Conservation (phyloP, 2,329 filamentous ascomycete species). For the Nannizzia gypsea region DNA sequence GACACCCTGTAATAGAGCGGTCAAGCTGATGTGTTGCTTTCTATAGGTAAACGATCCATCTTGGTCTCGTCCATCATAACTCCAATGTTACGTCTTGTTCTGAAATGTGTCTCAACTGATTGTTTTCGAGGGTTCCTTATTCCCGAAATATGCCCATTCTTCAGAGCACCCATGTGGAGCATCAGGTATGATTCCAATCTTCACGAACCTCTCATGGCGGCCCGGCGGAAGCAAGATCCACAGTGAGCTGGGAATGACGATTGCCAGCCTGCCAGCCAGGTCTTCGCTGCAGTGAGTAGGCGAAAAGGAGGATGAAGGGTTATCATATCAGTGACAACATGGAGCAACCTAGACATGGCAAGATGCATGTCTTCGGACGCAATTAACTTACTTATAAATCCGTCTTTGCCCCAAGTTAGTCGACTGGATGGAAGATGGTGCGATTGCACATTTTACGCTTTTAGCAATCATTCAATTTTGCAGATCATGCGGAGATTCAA, state of each 20-base stretch:
- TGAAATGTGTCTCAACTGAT: too few species aligned
- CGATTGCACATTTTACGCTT: not conserved
- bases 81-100: too few species aligned
- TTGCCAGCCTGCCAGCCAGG: too few species aligned
- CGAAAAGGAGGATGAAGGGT: not conserved
- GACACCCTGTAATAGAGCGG: too few species aligned
- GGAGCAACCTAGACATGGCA: not conserved
- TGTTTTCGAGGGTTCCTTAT: not conserved
- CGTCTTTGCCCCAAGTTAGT: not conserved
- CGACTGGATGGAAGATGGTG: not conserved
- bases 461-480: not conserved
- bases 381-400: not conserved
- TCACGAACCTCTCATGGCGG: not conserved
- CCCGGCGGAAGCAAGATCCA: not conserved
- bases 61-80: too few species aligned
- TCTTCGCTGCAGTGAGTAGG: not conserved
- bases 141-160: not conserved
- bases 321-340: not conserved
- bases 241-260: not conserved
- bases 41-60: too few species aligned
- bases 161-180: not conserved
- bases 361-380: not conserved
- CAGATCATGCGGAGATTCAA: constrained; percentile 2
- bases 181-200: not conserved
- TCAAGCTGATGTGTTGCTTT: too few species aligned